Conservation (phyloP, 345 rosid species). For the Hirschfeldia incana region DNA sequence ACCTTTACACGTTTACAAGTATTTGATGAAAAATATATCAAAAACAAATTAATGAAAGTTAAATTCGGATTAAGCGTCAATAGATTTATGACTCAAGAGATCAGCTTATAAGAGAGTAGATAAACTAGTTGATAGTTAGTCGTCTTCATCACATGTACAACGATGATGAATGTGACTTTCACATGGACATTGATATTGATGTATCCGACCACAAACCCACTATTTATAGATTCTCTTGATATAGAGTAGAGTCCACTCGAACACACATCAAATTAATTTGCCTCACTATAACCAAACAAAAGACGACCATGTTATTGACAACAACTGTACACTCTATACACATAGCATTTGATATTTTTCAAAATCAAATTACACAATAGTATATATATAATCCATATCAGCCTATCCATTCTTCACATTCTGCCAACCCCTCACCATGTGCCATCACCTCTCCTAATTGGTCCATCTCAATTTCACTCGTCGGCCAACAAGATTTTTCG, state of each 20-base stretch:
- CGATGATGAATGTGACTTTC: constrained; percentile 39
- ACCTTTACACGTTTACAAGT: background rate
- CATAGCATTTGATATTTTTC: background rate
- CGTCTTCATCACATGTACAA: constrained; percentile 32
- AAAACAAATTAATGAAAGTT: background rate
- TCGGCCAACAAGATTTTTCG: constrained; percentile 33
- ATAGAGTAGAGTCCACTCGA: constrained; percentile 19
- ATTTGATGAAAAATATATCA: background rate
- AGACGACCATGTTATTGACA: constrained; percentile 40
- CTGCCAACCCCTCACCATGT: constrained; percentile 36
- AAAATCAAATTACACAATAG: background rate
- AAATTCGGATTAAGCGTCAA: background rate
- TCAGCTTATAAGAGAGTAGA: constrained; percentile 1
- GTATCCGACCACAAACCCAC: constrained; percentile 36
- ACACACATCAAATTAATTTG: constrained; percentile 25
- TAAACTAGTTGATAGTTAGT: constrained; percentile 14
- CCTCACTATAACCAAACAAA: constrained; percentile 40
- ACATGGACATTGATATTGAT: constrained; percentile 35
- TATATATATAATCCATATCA: constrained; percentile 1
- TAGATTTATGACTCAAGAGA: background rate
- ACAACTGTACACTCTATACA: constrained; percentile 23
- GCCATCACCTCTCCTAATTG: constrained; percentile 15
- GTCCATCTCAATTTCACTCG: constrained; percentile 3
- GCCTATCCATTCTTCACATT: constrained; percentile 38
- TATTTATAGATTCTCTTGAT: constrained; percentile 32